Evolutionary conservation across 2,329 filamentous ascomycete genomes (phyloP).

Genomic region (Alternaria incomplexa): DNA sequence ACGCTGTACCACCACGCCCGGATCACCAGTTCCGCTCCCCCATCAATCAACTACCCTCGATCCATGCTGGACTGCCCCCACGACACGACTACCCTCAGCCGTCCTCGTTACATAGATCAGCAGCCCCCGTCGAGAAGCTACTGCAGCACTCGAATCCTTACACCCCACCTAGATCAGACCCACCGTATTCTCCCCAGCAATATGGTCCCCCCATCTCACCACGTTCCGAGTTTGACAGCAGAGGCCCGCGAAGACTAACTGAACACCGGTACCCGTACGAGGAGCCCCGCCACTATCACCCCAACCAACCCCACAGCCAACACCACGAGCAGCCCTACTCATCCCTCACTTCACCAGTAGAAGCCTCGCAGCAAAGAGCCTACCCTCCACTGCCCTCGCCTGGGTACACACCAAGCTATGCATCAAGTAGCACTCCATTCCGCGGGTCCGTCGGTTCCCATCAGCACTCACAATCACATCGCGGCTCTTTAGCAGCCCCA

Average conservation of each 20-base stretch:
- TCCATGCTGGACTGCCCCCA: conserved; percentile 41
- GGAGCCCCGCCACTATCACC: conserved; percentile 38
- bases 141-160: conserved; percentile 45
- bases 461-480: conserved; percentile 45
- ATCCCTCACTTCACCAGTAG: conserved; percentile 47
- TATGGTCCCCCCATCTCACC: conserved; percentile 48
- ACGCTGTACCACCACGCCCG: conserved; percentile 45
- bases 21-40: conserved; percentile 50
- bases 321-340: conserved; percentile 43
- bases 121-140: conserved; percentile 46
- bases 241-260: conserved; percentile 33
- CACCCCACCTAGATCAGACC: conserved; percentile 49
- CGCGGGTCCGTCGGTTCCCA: conserved; percentile 48
- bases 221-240: conserved; percentile 42
- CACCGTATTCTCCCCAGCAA: conserved; percentile 48
- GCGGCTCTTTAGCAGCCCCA: conserved; percentile 41
- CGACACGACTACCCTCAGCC: conserved; percentile 38
- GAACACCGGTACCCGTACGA: conserved; percentile 45
- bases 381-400: conserved; percentile 48
- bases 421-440: conserved; percentile 47
- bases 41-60: conserved; percentile 46
- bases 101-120: conserved; percentile 30
- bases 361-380: conserved; percentile 40
- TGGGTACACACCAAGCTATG: conserved; percentile 49
- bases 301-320: conserved; percentile 30